Conservation (phyloP, 2,329 filamentous ascomycete species). For the Colletotrichum spaethianum region DNA sequence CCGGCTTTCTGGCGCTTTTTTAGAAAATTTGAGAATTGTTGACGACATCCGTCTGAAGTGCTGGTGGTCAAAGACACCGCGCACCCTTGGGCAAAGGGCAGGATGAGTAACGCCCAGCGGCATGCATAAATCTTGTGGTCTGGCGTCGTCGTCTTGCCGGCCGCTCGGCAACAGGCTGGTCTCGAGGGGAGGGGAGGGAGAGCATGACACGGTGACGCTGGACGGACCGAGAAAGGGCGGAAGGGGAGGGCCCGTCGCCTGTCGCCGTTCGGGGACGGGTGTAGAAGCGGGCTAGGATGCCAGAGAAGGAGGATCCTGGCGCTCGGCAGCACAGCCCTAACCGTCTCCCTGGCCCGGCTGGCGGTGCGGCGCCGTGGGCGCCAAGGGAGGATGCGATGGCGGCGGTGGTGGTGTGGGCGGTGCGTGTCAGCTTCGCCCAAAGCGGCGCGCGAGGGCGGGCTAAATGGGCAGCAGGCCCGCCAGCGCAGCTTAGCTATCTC, state of each 20-base stretch:
- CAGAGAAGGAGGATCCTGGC: neutral
- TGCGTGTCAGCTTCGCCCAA: constrained; percentile 29
- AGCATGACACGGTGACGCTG: neutral
- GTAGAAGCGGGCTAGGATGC: neutral
- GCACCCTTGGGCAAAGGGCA: neutral
- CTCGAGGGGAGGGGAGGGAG: too few relatives aligned
- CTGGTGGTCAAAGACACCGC: constrained; percentile 7
- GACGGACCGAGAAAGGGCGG: neutral
- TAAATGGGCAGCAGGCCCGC: constrained; percentile 2
- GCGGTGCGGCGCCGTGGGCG: constrained; percentile 17
- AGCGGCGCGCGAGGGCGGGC: constrained; percentile 10
- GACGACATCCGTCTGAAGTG: constrained; percentile 6
- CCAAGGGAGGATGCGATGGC: neutral
- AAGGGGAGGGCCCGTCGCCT: constrained; percentile 14
- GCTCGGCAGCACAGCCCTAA: constrained; percentile 28
- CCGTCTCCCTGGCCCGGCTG: neutral
- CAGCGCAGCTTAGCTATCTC: neutral
- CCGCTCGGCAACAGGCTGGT: neutral
- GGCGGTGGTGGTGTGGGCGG: neutral
- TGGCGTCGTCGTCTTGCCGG: constrained; percentile 6
- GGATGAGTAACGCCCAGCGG: neutral
- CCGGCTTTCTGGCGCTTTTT: neutral
- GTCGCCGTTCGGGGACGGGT: constrained; percentile 14
- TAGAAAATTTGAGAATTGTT: constrained; percentile 7
- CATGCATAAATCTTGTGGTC: constrained; percentile 19